phyloP scores from a whole-genome alignment of 805 yeast species.

The Pichia eremophila region DNA sequence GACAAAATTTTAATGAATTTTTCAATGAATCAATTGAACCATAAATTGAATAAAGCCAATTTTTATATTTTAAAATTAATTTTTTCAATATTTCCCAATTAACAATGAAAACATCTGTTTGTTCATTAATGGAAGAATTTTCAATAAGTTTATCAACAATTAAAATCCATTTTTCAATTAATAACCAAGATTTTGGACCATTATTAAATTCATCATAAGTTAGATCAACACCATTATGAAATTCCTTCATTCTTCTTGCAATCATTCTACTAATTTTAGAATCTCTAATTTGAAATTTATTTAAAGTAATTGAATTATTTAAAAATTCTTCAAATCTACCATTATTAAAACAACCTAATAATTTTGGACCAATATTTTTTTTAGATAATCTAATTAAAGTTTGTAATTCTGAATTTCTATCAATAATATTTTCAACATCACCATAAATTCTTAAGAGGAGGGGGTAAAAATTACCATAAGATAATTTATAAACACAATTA shows the following conservation, averaged over 20 bases:
- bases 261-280: slow-evolving; percentile 72
- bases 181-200: slow-evolving; percentile 65
- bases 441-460: slow-evolving; percentile 81
- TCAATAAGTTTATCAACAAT: slow-evolving; percentile 37
- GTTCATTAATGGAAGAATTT: slow-evolving; percentile 26
- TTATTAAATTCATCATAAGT: slow-evolving; percentile 41
- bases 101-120: slow-evolving; percentile 33
- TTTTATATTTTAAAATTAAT: slow-evolving; percentile 42
- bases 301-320: slow-evolving; percentile 71
- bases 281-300: slow-evolving; percentile 62
- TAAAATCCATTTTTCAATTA: slow-evolving; percentile 62
- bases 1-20: slow-evolving; percentile 68
- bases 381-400: slow-evolving; percentile 64
- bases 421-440: slow-evolving; percentile 77
- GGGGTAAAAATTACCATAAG: slow-evolving; percentile 37
- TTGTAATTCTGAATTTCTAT: slow-evolving; percentile 70
- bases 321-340: slow-evolving; percentile 93
- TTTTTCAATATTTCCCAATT: slow-evolving; percentile 42
- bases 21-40: slow-evolving; percentile 31
- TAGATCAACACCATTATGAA: slow-evolving; percentile 72
- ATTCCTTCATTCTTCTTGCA: slow-evolving; percentile 93
- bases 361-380: slow-evolving; percentile 77
- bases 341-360: slow-evolving; percentile 82
- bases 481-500: slow-evolving; percentile 72
- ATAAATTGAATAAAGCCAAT: slow-evolving; percentile 52